phyloP scores from a whole-genome alignment of 352 stramenopile genomes.

The Peronospora destructor region DNA sequence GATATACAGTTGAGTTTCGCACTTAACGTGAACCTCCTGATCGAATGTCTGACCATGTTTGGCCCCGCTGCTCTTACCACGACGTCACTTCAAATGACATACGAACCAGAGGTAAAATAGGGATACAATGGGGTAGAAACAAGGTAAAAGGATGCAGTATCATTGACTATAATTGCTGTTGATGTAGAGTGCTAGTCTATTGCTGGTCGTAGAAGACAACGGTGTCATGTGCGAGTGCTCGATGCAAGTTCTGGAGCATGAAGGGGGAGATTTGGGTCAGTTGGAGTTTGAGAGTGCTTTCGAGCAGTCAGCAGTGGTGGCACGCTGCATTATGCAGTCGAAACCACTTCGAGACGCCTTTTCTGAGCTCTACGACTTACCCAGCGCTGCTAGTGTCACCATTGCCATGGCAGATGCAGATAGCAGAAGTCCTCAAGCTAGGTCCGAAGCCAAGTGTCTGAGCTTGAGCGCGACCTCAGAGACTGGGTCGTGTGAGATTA shows the following conservation, averaged over 20 bases:
- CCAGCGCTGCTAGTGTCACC: conserved; percentile 68
- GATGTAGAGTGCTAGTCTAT: conserved; percentile 43
- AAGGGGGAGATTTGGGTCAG: conserved; percentile 60
- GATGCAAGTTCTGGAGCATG: conserved; percentile 74
- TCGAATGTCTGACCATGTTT: conserved; percentile 82
- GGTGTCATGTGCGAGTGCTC: conserved; percentile 82
- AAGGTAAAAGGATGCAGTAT: background rate
- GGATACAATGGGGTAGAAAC: background rate
- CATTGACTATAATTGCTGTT: conserved; percentile 2
- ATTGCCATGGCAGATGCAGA: conserved; percentile 54
- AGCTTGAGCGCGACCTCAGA: conserved; percentile 63
- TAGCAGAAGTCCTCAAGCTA: conserved; percentile 10
- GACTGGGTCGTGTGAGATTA: conserved; percentile 75
- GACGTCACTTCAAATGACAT: conserved; percentile 73
- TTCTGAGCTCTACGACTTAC: conserved; percentile 76
- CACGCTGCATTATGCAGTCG: conserved; percentile 79
- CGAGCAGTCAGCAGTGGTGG: conserved; percentile 63
- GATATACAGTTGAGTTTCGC: conserved; percentile 60
- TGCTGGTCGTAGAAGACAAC: conserved; percentile 73
- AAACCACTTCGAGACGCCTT: conserved; percentile 75
- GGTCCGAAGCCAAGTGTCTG: conserved; percentile 34
- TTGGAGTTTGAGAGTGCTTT: conserved; percentile 77
- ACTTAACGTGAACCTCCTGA: conserved; percentile 57
- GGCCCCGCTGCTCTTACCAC: conserved; percentile 49
- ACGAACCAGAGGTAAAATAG: conserved; percentile 39